Percentiles rank a stretch among this genome's conserved stretches.
Evolutionary conservation across 169 alveolate species (phyloP).

Genomic region (Eimeria necatrix): DNA sequence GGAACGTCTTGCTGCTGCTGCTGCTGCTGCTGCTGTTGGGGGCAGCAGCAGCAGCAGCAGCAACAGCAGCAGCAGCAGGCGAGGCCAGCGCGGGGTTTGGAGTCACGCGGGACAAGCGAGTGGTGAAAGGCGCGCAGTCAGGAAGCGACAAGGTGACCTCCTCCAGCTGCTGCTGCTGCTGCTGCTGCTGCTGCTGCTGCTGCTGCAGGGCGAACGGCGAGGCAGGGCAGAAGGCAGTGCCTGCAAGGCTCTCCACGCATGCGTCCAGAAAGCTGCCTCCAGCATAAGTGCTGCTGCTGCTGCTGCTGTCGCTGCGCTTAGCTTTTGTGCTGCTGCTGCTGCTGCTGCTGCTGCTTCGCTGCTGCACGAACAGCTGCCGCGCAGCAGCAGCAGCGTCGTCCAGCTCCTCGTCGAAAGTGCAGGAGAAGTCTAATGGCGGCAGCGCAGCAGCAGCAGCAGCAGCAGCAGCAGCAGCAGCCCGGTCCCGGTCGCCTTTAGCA

Average conservation of each 20-base stretch:
- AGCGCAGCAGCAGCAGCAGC: conserved; percentile 36
- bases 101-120: background rate
- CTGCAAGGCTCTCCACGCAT: background rate
- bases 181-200: background rate
- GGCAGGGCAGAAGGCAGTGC: background rate
- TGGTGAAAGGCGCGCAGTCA: background rate
- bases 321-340: background rate
- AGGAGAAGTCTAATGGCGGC: background rate
- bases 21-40: background rate
- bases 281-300: background rate
- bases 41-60: background rate
- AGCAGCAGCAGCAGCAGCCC: background rate
- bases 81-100: background rate
- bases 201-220: background rate
- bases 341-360: background rate
- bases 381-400: conserved; percentile 19
- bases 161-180: too few relatives aligned
- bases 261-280: background rate
- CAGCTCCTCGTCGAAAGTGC: background rate
- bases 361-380: too few relatives aligned
- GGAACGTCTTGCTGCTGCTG: background rate
- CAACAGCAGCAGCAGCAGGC: background rate
- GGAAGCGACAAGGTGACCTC: background rate
- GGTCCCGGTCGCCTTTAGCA: too few relatives aligned
- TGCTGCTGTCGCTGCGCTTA: background rate